Evolutionary conservation across 1,284 basidiomycete species (phyloP), one percentile per base, ranked within the genome.

Genomic region (Malassezia dermatis): DNA sequence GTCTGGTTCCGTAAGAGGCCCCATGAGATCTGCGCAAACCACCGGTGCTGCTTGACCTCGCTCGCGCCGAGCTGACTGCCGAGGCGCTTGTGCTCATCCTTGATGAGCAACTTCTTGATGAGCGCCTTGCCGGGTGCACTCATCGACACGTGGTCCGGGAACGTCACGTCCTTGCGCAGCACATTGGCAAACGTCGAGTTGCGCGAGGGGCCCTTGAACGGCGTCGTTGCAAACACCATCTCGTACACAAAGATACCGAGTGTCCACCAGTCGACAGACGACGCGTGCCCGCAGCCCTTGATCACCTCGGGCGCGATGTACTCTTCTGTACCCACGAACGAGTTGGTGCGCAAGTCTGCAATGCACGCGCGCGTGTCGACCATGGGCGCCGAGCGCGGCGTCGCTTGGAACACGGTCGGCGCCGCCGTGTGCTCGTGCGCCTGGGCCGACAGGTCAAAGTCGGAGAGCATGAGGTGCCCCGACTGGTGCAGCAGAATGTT

Each of bases 251-350:
- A 81, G 68, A 99, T 98, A 35, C 94, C 94, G 48, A 95, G 79
- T 30, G 93, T 98, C 94, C 89, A 96, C 93, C 93, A 98, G 77
- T 99, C 94, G 49, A 99, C 94, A 8, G 94, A 90, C 59, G 88
- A 89, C 32, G 93, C 95, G 77, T 99, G 94, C 13, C 94, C 94
- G 75, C 88, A 84, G 42, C 90, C 91, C 71, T 89, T 88, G 75
- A 99, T 98, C 57, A 99, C 94, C 78, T 96, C 93, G 59, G 93
- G 93, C 39, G 93, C 91, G 73, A 96, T 96, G 80, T 98, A 96
- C 78, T 96, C 91, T 81, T 96, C 93, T 31, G 93, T 98, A 34
- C 93, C 93, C 62, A 98, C 93, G 77, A 96, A 96, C 47, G 91
- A 96, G 77, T 98, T 96, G 31, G 94, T 95, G 71, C 94, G 82